Conservation (phyloP, 23 red algal genomes). For the Gracilaria gracilis region DNA sequence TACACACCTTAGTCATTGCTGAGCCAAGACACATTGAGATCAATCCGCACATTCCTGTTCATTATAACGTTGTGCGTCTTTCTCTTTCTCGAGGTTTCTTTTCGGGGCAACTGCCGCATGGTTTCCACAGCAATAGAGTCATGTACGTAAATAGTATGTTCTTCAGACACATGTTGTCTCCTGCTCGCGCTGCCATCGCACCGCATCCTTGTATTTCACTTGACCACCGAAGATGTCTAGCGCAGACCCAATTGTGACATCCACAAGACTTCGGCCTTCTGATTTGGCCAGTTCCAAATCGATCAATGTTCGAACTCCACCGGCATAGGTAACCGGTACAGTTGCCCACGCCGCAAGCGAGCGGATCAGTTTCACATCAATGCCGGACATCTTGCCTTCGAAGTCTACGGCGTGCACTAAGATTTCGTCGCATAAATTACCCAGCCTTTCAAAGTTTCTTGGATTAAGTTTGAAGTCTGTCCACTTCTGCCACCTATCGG, state of each 20-base stretch:
- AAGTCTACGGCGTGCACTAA: slow-evolving; percentile 98
- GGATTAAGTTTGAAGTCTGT: slow-evolving; percentile 75
- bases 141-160: slow-evolving; percentile 42
- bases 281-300: slow-evolving; percentile 77
- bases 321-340: slow-evolving; percentile 89
- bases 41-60: not conserved
- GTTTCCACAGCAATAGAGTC: not conserved
- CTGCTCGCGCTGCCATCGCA: slow-evolving; percentile 63
- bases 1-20: not conserved
- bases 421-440: slow-evolving; percentile 81
- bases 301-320: slow-evolving; percentile 72
- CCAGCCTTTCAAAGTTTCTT: slow-evolving; percentile 63
- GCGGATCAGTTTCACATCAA: slow-evolving; percentile 75
- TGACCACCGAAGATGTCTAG: slow-evolving; percentile 94
- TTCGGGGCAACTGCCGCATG: not conserved
- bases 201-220: slow-evolving; percentile 81
- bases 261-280: slow-evolving; percentile 78
- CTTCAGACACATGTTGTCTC: not conserved
- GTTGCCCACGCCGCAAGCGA: slow-evolving; percentile 53
- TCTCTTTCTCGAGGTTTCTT: not conserved
- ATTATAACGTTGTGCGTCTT: not conserved
- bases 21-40: not conserved
- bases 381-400: slow-evolving; percentile 89
- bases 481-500: slow-evolving; percentile 87
- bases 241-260: slow-evolving; percentile 94